Percentiles rank a stretch among this genome's conserved stretches.
Conservation (phyloP, 768 basidiomycete genomes). For the Hemileccinum impolitum region DNA sequence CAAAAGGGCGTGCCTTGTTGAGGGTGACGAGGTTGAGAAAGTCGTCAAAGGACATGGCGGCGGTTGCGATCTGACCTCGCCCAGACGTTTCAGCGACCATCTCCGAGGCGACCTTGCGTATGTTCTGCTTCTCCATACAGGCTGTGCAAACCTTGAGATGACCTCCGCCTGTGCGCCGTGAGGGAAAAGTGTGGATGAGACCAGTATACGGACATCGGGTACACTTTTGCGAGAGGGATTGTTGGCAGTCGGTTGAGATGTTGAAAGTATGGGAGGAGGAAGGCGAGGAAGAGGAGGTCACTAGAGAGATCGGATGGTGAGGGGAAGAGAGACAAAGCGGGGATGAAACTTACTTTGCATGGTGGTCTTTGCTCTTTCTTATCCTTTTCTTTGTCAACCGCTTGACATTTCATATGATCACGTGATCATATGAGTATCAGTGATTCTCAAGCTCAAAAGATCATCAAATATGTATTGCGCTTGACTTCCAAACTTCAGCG, state of each 20-base stretch:
- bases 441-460: too few relatives aligned
- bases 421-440: constrained; percentile 8
- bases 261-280: constrained; percentile 21
- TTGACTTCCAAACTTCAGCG: too few relatives aligned
- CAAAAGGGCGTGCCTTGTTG: constrained; percentile 31
- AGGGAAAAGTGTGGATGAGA: constrained; percentile 25
- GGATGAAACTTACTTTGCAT: constrained; percentile 21
- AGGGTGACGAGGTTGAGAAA: constrained; percentile 32
- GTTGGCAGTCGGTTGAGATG: constrained; percentile 16
- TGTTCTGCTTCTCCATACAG: constrained; percentile 35
- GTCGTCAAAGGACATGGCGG: constrained; percentile 33
- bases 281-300: constrained; percentile 21
- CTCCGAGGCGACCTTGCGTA: constrained; percentile 32
- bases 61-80: constrained; percentile 34
- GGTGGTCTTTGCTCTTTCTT: constrained; percentile 13
- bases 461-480: too few relatives aligned
- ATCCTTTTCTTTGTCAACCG: constrained; percentile 3
- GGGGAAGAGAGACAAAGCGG: background rate
- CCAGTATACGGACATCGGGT: constrained; percentile 32
- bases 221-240: constrained; percentile 26
- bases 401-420: constrained; percentile 7
- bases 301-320: constrained; percentile 8
- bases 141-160: constrained; percentile 31
- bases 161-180: constrained; percentile 29
- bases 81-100: constrained; percentile 26